Conservation (phyloP, 1,284 basidiomycete genomes). For the Ganoderma multipileum region DNA sequence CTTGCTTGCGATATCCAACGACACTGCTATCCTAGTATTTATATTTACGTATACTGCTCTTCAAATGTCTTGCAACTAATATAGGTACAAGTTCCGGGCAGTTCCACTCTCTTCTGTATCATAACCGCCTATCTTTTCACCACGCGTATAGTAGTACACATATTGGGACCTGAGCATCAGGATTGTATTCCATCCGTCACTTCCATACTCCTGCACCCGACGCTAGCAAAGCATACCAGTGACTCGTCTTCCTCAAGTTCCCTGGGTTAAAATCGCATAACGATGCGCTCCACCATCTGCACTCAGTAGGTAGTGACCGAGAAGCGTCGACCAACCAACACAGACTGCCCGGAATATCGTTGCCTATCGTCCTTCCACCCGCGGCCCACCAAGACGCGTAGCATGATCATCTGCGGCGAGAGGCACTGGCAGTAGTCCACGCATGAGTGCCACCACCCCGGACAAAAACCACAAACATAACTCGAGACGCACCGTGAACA, state of each 20-base stretch:
- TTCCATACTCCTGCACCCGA: no score
- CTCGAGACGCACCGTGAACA: conserved; percentile 28
- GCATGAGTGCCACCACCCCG: no score
- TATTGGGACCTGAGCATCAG: background rate
- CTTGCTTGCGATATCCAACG: no score
- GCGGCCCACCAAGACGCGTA: conserved; percentile 24
- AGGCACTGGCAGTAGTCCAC: conserved; percentile 15
- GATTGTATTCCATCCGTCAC: no score
- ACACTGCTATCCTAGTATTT: background rate
- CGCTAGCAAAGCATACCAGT: no score
- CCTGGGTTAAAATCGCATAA: background rate
- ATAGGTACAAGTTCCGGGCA: background rate
- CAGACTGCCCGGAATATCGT: background rate
- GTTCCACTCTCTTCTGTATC: no score
- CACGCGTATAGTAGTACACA: background rate
- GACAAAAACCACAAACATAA: background rate
- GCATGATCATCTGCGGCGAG: conserved; percentile 29
- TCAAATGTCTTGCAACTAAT: background rate
- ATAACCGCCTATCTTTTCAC: no score
- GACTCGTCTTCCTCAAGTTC: background rate
- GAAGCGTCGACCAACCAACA: background rate
- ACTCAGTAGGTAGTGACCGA: background rate
- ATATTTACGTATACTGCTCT: no score
- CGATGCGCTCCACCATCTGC: background rate
- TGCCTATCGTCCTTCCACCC: conserved; percentile 20